Percentiles rank a stretch among this genome's conserved stretches.
Conservation (phyloP, 331 rosid species). For the Malus hybrid region DNA sequence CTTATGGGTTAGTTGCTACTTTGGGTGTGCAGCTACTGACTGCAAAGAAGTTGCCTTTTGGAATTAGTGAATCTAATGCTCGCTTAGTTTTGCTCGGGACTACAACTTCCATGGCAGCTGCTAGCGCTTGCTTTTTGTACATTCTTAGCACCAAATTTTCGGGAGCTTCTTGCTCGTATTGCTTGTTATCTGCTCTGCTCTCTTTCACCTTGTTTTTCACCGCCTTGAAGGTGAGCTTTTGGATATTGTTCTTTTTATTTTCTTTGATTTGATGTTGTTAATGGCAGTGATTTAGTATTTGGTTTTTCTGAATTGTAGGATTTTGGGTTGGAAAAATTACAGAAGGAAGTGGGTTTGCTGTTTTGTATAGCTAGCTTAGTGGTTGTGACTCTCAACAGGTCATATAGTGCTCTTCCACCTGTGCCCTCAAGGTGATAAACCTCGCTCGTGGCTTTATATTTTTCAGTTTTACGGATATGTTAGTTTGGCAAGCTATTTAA, state of each 20-base stretch:
- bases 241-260: background rate
- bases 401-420: constrained; percentile 46
- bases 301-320: constrained; percentile 39
- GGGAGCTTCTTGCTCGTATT: constrained; percentile 63
- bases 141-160: constrained; percentile 57
- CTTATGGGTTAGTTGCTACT: constrained; percentile 60
- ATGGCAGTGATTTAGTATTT: background rate
- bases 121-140: constrained; percentile 78
- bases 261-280: constrained; percentile 1
- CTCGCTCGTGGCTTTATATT: background rate
- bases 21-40: constrained; percentile 46
- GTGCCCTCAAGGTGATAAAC: constrained; percentile 50
- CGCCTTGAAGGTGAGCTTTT: constrained; percentile 43
- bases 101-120: constrained; percentile 81
- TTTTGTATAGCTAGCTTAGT: constrained; percentile 57
- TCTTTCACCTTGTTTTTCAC: constrained; percentile 64
- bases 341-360: constrained; percentile 49
- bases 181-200: constrained; percentile 63
- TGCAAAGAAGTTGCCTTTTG: constrained; percentile 44
- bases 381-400: constrained; percentile 51
- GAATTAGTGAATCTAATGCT: constrained; percentile 42
- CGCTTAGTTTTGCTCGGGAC: constrained; percentile 47
- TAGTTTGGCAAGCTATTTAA: background rate
- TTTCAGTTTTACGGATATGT: background rate
- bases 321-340: constrained; percentile 47